Base-by-base conservation (phyloP, 2,329 filamentous ascomycete species). In the Allantophomopsis lycopodina region DNA sequence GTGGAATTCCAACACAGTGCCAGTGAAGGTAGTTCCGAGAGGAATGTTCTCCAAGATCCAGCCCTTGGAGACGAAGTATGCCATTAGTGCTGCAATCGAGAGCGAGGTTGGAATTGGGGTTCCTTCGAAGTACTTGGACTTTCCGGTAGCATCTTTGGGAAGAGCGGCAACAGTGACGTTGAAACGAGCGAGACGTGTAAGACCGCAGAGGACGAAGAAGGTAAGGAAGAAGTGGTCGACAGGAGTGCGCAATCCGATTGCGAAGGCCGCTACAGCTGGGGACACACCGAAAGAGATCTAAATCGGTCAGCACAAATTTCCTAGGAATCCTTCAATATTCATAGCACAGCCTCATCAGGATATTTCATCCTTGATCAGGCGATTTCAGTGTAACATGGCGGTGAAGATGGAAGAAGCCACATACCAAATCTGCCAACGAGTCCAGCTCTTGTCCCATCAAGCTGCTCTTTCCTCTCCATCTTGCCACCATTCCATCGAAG, bases 361-460 rank as follows among this genome's bases (percentile, higher is more conserved):
- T 36, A 18, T 35, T n/a, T n/a, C 28, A 34, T 18, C 23, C 23
- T 3, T 28, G 23, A 8, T 12, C 8, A 8, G 11, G 8, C 23
- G 11, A 28, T 28, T 28, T 4, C 23, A 7, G 3, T 36, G 7
- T 14, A 18, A n/a, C 7, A 20, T 18, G 18, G 18, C 35, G 35
- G 35, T 15, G 36, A 32, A 10, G 8, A 12, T 21, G 16, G 17
- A 4, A 14, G 4, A 4, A 14, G 4, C 12, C 11, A 54, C 74
- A 20, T 79, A 94, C 87, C 68, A 98, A 60, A 59, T 98, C 91
- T 40, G 91, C 91, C 36, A 98, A 70, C 6, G 89, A 96, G 60
- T 98, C 91, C 41, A 98, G 68, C 62, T 98, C 91, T 61, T 95
- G 89, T 11, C 91, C 91, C 89, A 98, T 96, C 57, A 98, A 69